These are phyloP conservation scores for Comarum palustre DNA, from an alignment of 306 rosid species.

Conservation along the genomic window DNA sequence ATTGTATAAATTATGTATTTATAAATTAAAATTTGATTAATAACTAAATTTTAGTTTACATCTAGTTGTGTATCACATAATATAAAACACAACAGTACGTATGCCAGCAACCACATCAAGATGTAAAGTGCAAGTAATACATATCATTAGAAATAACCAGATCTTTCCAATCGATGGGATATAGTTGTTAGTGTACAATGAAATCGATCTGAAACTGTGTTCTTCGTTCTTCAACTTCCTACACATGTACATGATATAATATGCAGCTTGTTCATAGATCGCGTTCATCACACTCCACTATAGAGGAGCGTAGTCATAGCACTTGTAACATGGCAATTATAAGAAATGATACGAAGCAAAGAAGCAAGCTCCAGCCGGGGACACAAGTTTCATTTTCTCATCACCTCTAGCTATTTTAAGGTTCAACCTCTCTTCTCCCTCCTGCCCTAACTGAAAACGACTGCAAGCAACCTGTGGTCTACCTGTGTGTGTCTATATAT, in stretches of 20 bases:
- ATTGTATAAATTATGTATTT: too few species aligned
- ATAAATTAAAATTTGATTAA: too few species aligned
- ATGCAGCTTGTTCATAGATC: not conserved
- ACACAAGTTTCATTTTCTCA: conserved; percentile 47
- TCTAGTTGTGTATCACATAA: not conserved
- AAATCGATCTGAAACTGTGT: not conserved
- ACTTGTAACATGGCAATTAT: not conserved
- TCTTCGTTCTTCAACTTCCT: not conserved
- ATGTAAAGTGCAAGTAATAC: conserved; percentile 10
- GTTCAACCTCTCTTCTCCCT: conserved; percentile 34
- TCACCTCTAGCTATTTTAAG: conserved; percentile 37
- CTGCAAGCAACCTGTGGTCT: conserved; percentile 74
- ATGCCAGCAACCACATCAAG: conserved; percentile 16
- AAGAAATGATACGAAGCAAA: conserved; percentile 19
- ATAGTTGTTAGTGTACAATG: conserved; percentile 6
- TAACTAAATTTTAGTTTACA: too few species aligned
- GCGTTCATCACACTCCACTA: conserved; percentile 12
- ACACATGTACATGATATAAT: not conserved
- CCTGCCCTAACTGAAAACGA: conserved; percentile 76
- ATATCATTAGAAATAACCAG: not conserved
- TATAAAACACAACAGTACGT: not conserved
- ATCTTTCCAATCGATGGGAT: not conserved
- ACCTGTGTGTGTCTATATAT: conserved; percentile 30
- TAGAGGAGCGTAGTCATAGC: not conserved
- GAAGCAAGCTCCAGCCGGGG: conserved; percentile 33